Conservation (phyloP, 805 yeast species). For the Clavispora fructus region DNA sequence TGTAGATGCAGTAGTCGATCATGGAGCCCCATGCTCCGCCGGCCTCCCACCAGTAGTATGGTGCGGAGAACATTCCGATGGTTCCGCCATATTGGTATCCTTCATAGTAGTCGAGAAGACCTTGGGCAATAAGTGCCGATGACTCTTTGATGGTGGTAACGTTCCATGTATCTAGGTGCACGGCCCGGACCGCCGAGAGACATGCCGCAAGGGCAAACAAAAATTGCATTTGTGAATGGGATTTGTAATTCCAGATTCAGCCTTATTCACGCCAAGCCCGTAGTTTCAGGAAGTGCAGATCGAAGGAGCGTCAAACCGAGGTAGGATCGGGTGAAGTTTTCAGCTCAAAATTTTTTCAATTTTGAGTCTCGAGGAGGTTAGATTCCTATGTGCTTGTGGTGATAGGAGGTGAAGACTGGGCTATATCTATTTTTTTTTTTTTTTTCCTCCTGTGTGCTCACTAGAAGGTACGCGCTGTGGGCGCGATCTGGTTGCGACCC, state of each 20-base stretch:
- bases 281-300: no score
- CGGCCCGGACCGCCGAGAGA: slow-evolving; percentile 10
- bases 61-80: slow-evolving; percentile 79
- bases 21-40: slow-evolving; percentile 93
- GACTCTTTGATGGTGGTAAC: slow-evolving; percentile 48
- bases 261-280: not conserved
- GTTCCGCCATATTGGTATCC: slow-evolving; percentile 68
- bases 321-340: not conserved
- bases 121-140: slow-evolving; percentile 56
- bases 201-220: slow-evolving; percentile 4
- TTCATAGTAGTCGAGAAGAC: slow-evolving; percentile 77
- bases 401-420: not conserved
- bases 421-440: not conserved
- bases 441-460: not conserved
- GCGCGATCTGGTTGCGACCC: not conserved
- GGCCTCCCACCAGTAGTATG: slow-evolving; percentile 99
- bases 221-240: not conserved
- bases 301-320: not conserved
- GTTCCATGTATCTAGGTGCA: slow-evolving; percentile 35
- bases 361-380: not conserved
- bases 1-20: slow-evolving; percentile 69
- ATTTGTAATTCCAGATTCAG: not conserved
- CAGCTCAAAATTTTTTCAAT: not conserved
- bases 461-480: not conserved
- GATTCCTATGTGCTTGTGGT: not conserved